Conservation (phyloP, 306 rosid species). For the Cicer arietinum region DNA sequence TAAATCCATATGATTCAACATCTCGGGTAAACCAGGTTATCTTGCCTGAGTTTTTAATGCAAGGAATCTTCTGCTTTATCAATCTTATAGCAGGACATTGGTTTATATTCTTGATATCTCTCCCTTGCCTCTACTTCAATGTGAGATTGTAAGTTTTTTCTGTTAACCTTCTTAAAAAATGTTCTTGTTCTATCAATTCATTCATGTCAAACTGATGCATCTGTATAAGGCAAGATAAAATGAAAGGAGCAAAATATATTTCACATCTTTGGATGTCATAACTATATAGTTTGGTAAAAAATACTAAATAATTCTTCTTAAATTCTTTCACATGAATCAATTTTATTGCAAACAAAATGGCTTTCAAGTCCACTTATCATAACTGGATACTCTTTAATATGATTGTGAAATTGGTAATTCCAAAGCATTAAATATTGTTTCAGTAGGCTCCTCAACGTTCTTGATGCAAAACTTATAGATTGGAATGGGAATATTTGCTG, state of each 20-base stretch:
- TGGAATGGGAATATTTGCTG: no score
- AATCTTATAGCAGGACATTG: slow-evolving; percentile 74
- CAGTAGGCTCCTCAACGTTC: no score
- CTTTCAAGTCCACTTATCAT: no score
- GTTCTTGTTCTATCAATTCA: neutral
- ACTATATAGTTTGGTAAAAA: neutral
- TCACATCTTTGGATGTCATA: neutral
- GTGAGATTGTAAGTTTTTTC: slow-evolving; percentile 68
- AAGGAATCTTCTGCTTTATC: slow-evolving; percentile 66
- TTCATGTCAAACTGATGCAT: slow-evolving; percentile 21
- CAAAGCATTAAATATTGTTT: no score
- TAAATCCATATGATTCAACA: slow-evolving; percentile 91
- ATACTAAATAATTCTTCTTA: neutral
- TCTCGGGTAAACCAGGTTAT: slow-evolving; percentile 69
- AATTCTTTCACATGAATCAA: neutral
- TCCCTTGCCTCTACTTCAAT: slow-evolving; percentile 80
- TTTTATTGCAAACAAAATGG: no score
- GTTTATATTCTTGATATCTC: slow-evolving; percentile 67
- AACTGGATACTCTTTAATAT: no score
- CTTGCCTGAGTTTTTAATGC: slow-evolving; percentile 79
- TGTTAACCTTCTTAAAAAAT: slow-evolving; percentile 11
- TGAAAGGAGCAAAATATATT: neutral
- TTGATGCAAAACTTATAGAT: no score
- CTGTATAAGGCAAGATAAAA: neutral
- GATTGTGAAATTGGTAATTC: no score